Conservation (phyloP, 2,329 filamentous ascomycete species). For the Chalaropsis ovoidea region DNA sequence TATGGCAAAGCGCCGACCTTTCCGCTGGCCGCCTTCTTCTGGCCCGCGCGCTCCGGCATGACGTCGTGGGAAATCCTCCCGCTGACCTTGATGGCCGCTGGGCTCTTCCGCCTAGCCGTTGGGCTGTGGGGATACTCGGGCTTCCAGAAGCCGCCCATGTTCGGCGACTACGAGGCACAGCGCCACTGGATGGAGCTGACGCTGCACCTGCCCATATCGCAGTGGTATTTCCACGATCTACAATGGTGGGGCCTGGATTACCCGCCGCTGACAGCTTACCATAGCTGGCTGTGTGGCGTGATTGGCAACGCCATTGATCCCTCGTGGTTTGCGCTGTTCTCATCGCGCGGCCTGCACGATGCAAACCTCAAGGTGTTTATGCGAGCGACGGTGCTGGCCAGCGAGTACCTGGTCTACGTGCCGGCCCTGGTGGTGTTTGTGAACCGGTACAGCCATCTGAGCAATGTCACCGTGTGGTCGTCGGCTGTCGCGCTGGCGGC, state of each 20-base stretch:
- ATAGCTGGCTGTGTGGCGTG: conserved; percentile 89
- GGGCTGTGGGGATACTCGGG: conserved; percentile 93
- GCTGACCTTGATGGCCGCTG: conserved; percentile 77
- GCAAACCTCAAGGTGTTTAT: conserved; percentile 82
- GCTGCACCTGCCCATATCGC: conserved; percentile 72
- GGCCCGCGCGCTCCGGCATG: conserved; percentile 71
- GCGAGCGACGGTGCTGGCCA: conserved; percentile 81
- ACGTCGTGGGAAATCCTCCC: conserved; percentile 92
- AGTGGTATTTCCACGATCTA: conserved; percentile 97
- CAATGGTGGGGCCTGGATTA: conserved; percentile 98
- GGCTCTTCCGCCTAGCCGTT: conserved; percentile 85
- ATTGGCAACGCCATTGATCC: conserved; percentile 71
- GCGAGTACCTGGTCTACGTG: conserved; percentile 82
- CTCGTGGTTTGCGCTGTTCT: conserved; percentile 76
- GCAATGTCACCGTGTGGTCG: conserved; percentile 71
- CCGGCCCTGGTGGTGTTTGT: conserved; percentile 80
- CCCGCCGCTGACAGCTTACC: conserved; percentile 92
- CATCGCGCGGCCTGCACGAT: conserved; percentile 73
- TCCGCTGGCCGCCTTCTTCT: conserved; percentile 85
- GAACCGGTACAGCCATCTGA: conserved; percentile 65
- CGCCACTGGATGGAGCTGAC: conserved; percentile 99
- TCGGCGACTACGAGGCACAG: conserved; percentile 95
- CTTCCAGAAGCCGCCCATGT: conserved; percentile 73
- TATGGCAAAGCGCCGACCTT: conserved; percentile 60
- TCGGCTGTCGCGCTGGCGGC: conserved; percentile 76